Evolutionary conservation across 73 alveolate genomes (phyloP).

Genomic region (Paramecium octaurelia): DNA sequence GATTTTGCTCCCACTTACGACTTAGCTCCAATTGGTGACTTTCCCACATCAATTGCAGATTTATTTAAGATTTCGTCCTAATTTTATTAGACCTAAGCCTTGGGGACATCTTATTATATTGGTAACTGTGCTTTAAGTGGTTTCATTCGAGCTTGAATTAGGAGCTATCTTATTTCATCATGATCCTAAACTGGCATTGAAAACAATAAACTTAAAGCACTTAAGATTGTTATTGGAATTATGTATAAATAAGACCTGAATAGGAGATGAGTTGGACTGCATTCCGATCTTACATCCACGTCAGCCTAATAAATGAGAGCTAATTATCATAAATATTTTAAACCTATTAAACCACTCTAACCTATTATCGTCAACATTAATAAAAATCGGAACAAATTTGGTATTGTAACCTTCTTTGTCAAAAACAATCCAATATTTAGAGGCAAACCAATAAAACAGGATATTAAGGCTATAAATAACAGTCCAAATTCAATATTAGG

Average conservation of each 20-base stretch:
- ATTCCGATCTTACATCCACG: neutral
- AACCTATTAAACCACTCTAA: neutral
- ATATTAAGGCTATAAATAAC: neutral
- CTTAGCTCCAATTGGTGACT: neutral
- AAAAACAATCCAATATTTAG: conserved; percentile 20
- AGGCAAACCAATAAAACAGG: neutral
- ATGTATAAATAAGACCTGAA: neutral
- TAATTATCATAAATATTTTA: neutral
- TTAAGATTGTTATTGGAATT: neutral
- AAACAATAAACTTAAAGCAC: neutral
- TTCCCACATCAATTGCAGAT: neutral
- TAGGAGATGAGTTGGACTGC: neutral
- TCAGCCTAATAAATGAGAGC: conserved; percentile 17
- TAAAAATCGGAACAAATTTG: conserved; percentile 26
- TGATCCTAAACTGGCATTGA: conserved; percentile 29
- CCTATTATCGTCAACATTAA: neutral
- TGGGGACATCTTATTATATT: neutral
- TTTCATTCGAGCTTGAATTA: neutral
- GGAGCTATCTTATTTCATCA: neutral
- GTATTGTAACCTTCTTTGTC: neutral
- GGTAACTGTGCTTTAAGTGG: neutral
- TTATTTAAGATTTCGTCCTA: neutral
- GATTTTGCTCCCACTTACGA: neutral
- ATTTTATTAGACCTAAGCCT: neutral
- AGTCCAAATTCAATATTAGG: neutral